Evolutionary conservation across 805 yeast genomes (phyloP), one percentile per base, ranked within the genome.

Genomic region (Vanderwaltozyma verrucispora): DNA sequence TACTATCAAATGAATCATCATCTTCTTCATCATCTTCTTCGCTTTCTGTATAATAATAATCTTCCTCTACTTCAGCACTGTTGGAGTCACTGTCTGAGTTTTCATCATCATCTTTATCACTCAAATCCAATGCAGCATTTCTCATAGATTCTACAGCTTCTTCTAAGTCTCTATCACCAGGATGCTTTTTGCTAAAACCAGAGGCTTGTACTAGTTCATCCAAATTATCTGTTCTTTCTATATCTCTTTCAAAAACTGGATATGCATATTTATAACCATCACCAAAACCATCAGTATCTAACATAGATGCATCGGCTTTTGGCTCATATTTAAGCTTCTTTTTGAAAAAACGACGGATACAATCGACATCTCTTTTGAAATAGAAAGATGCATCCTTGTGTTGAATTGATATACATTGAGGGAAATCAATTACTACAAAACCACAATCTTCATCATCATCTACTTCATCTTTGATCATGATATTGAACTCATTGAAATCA

Each of bases 401-500:
- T 47, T 82, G 88, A 32, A 84, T 83, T 17, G 96, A 85, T 14
- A 92, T 82, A 75, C 96, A 89, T 62, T 92, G 99, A 3, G 99
- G 99, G 68, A 92, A 92, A 69, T 92, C 99, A 51, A 92, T 89
- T 20, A 92, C 95, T 16, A 88, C 80, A 51, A 87, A 85, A 35
- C 84, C 92, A 30, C 64, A 62, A 38, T 77, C 84, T 40, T 62
- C 64, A 15, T 68, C 53, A 29, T 57, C 66, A 14, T 64, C 62
- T 4, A 68, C 72, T 32, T 72, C 74, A 24, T 73, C 68, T 44
- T 81, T 81, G 29, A 82, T 68, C 73, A 92, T 85, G 48, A 92
- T 86, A 59, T 92, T 92, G 62, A 92, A 92, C 63, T 92, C 99
- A 60, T 92, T 92, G 65, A 79, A 92, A 66, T 92, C 99, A 69